Evolutionary conservation across 73 alveolate genomes (phyloP).

Genomic region (Effrenium voratum): DNA sequence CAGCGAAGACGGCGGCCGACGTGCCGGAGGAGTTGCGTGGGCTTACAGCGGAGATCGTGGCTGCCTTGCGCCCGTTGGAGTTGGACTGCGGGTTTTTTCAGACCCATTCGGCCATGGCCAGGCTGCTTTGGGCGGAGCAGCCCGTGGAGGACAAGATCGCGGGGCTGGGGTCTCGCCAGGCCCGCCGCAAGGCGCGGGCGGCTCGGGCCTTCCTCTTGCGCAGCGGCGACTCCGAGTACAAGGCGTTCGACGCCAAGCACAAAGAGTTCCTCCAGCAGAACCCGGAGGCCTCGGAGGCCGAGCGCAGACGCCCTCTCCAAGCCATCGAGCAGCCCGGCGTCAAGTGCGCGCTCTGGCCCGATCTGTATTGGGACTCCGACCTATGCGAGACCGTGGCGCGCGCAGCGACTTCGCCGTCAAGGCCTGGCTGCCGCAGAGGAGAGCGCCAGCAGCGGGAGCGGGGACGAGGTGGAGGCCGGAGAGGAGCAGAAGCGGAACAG

Average conservation of each 20-base stretch:
- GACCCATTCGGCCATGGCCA: not conserved
- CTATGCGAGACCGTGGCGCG: slow-evolving; percentile 10
- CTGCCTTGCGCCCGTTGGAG: slow-evolving; percentile 21
- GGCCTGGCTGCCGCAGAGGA: not conserved
- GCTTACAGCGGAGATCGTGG: not conserved
- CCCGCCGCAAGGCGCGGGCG: not conserved
- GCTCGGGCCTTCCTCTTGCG: not conserved
- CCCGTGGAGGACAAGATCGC: not conserved
- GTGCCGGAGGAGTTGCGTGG: slow-evolving; percentile 31
- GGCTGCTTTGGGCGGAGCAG: not conserved
- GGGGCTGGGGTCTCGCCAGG: not conserved
- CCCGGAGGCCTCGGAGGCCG: not conserved
- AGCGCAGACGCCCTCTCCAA: not conserved
- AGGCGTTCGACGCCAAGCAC: not conserved
- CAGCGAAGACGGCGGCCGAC: too few relatives aligned
- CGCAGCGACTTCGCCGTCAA: slow-evolving; percentile 2
- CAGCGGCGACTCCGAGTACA: not conserved
- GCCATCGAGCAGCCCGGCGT: slow-evolving; percentile 22
- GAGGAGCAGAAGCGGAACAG: not conserved
- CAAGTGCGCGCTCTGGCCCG: slow-evolving; percentile 41
- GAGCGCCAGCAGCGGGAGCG: too few relatives aligned
- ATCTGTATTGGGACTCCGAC: slow-evolving; percentile 26
- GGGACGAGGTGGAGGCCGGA: not conserved
- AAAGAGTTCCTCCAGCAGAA: not conserved
- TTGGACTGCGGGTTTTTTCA: not conserved